A percentile compares a stretch with the other conserved stretches of the same genome.
Conservation (phyloP, 2,329 filamentous ascomycete species). For the Aspergillus versicolor region DNA sequence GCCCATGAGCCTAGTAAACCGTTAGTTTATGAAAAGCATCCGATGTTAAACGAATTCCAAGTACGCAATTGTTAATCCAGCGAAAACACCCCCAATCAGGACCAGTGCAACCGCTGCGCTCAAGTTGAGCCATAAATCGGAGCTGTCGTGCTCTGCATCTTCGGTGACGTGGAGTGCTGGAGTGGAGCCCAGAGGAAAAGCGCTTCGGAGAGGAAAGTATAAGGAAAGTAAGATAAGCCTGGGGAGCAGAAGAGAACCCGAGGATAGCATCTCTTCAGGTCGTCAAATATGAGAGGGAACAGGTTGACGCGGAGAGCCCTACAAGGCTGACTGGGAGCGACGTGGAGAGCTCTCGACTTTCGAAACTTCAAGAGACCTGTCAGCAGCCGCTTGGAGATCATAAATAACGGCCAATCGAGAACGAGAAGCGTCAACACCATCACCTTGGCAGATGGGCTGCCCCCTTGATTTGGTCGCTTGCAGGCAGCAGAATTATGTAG, state of each 20-base stretch:
- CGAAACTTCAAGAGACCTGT: no score
- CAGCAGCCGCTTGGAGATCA: no score
- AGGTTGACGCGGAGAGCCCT: background rate
- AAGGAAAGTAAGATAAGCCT: background rate
- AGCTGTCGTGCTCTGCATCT: background rate
- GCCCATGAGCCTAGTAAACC: background rate
- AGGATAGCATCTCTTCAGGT: background rate
- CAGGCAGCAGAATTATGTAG: slow-evolving; percentile 1
- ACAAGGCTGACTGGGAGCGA: background rate
- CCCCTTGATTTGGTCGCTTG: background rate
- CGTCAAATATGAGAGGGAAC: background rate
- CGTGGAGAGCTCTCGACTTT: no score
- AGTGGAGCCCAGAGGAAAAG: background rate
- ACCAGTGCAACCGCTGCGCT: background rate
- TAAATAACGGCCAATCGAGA: background rate
- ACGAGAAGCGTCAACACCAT: background rate
- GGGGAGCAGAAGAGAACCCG: background rate
- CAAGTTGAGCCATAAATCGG: slow-evolving; percentile 1
- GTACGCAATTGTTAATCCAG: slow-evolving; percentile 3
- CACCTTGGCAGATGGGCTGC: background rate
- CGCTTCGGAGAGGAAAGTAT: background rate
- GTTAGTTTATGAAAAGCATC: background rate
- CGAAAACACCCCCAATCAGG: slow-evolving; percentile 2
- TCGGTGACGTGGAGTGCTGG: background rate
- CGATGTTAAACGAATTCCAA: no score